phyloP scores from a whole-genome alignment of 768 basidiomycete genomes.

The Mycena indigotica region DNA sequence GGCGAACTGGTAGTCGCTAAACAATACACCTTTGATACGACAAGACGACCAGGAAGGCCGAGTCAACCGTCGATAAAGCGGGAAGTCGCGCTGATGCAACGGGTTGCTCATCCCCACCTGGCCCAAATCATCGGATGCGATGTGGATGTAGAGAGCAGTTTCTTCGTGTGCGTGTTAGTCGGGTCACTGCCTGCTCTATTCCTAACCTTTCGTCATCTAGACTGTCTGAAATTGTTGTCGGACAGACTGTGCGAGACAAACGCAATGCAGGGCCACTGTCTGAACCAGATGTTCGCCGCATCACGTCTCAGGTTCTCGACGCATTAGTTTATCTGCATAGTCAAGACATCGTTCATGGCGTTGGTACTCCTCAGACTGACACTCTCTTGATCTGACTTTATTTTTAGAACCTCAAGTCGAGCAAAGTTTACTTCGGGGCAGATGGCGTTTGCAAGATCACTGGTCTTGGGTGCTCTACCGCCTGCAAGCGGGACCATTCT shows the following conservation, averaged over 20 bases:
- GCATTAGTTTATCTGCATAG: slow-evolving; percentile 75
- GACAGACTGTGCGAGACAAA: too few species aligned
- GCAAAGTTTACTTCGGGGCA: slow-evolving; percentile 77
- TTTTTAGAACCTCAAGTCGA: slow-evolving; percentile 73
- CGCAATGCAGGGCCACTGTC: slow-evolving; percentile 71
- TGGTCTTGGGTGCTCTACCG: slow-evolving; percentile 38
- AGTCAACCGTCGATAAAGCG: slow-evolving; percentile 62
- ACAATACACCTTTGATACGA: slow-evolving; percentile 39
- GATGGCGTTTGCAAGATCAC: slow-evolving; percentile 73
- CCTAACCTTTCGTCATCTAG: neutral
- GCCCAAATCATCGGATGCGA: slow-evolving; percentile 79
- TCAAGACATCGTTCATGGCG: slow-evolving; percentile 71
- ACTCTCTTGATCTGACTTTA: slow-evolving; percentile 2
- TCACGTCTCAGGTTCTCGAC: slow-evolving; percentile 69
- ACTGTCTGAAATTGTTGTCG: too few species aligned
- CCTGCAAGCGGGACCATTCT: slow-evolving; percentile 68
- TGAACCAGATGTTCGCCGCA: slow-evolving; percentile 69
- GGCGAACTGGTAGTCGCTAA: slow-evolving; percentile 86
- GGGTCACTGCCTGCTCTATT: neutral
- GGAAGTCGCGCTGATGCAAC: slow-evolving; percentile 76
- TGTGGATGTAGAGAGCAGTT: slow-evolving; percentile 44
- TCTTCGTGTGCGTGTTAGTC: slow-evolving; percentile 58
- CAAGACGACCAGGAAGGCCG: slow-evolving; percentile 5
- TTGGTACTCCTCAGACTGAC: slow-evolving; percentile 28
- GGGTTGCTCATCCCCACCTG: slow-evolving; percentile 76